Evolutionary conservation across 495 filamentous ascomycete species (phyloP).

Genomic region (Trypethelium eluteriae): DNA sequence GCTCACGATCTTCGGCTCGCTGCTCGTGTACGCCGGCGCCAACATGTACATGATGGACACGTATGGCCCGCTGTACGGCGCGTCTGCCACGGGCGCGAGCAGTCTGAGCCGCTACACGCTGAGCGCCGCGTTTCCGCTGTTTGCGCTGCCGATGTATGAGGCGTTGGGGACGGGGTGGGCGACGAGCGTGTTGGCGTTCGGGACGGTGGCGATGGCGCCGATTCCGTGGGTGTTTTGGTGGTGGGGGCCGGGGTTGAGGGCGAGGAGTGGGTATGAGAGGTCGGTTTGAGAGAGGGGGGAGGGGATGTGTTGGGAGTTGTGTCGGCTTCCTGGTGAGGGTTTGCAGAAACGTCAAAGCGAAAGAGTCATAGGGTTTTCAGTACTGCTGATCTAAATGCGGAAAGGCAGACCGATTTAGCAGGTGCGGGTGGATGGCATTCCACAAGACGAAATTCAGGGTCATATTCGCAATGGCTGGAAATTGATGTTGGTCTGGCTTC

Average conservation of each 20-base stretch:
- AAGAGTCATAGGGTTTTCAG: too few species aligned
- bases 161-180: conserved; percentile 37
- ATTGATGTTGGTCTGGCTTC: too few species aligned
- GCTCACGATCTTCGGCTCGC: conserved; percentile 21
- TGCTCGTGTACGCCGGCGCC: conserved; percentile 19
- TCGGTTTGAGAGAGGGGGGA: conserved; percentile 13
- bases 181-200: conserved; percentile 39
- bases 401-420: too few species aligned
- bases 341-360: too few species aligned
- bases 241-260: conserved; percentile 30
- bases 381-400: too few species aligned
- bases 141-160: conserved; percentile 40
- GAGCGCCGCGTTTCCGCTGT: conserved; percentile 60
- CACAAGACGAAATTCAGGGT: too few species aligned
- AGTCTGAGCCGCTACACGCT: conserved; percentile 56
- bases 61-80: conserved; percentile 51
- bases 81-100: conserved; percentile 56
- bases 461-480: too few species aligned
- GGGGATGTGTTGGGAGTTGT: too few species aligned
- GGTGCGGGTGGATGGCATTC: too few species aligned
- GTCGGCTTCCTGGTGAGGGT: too few species aligned
- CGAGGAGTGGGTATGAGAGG: conserved; percentile 29
- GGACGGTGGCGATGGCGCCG: conserved; percentile 37
- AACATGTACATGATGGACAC: conserved; percentile 50
- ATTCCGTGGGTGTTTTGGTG: conserved; percentile 41